Evolutionary conservation across 352 stramenopile genomes (phyloP).

Genomic region (Globisporangium iwayamae): DNA sequence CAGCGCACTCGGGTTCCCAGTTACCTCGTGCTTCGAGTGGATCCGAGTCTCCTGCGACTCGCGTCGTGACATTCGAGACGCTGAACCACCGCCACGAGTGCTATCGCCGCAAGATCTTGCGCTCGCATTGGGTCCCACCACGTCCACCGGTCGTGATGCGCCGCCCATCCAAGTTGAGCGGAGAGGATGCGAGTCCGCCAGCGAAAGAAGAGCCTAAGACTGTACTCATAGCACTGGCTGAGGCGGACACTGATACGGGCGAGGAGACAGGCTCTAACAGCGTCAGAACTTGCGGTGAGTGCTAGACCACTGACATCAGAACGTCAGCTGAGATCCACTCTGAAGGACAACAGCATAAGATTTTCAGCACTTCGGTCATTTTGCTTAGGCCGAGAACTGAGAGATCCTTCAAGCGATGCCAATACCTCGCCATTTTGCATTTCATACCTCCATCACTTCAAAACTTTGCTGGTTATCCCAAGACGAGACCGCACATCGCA

Average conservation of each 20-base stretch:
- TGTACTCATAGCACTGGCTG: not conserved
- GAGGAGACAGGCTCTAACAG: not conserved
- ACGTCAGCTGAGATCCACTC: not conserved
- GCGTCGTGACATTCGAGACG: constrained; percentile 22
- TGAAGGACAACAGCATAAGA: not conserved
- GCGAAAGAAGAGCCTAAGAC: not conserved
- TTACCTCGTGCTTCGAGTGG: not conserved
- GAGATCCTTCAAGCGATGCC: not conserved
- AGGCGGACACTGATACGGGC: not conserved
- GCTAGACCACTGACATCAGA: not conserved
- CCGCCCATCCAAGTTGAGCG: constrained; percentile 6
- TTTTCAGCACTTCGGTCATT: too few relatives aligned
- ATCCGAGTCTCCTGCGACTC: not conserved
- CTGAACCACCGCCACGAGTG: constrained; percentile 56
- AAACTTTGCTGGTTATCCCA: not conserved
- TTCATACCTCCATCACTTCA: not conserved
- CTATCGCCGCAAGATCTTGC: constrained; percentile 36
- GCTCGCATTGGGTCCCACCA: constrained; percentile 36
- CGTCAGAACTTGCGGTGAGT: not conserved
- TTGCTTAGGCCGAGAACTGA: not conserved
- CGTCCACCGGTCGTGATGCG: not conserved
- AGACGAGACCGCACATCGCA: not conserved
- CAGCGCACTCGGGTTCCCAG: not conserved
- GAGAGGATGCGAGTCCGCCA: not conserved
- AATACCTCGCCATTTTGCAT: not conserved